Base-by-base conservation (phyloP, 495 filamentous ascomycete species). In the Podospora comata region DNA sequence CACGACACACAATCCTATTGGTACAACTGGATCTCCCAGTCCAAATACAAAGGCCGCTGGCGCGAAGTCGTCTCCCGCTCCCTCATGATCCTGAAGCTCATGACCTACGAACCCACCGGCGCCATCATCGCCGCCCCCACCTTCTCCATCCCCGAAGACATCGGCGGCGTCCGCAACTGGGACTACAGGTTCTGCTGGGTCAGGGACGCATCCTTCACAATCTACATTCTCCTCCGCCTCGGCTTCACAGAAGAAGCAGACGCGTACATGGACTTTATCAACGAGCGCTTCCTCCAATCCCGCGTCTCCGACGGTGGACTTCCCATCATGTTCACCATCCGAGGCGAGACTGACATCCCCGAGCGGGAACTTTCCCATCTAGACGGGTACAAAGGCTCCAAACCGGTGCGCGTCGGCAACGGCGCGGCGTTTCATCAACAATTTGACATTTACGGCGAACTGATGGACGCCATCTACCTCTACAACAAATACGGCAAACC, bases 401-500 rank as follows among this genome's bases (percentile, higher is more conserved):
- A 79, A 65, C 89, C 89, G 0, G 89, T 92, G 18, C 85, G 89
- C n/a, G 87, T 91, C 58, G 90, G 89, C 28, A 92, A 92, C 71
- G 89, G 87, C 5, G 90, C 90, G 0, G 89, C 89, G 9, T 90
- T 85, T 75, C 90, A 92, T 73, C 86, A 85, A 57, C 90, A 92
- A 71, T 85, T 91, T 60, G 90, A 92, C 68, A 91, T 91, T 57
- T 92, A 91, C 69, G 89, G 90, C 20, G 90, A 92, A 74, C 82
- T 92, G 0, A 86, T 92, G 84, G 89, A 92, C 75, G 86, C 79
- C 64, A 88, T 92, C 69, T 92, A 92, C 71, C 79, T 92, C 4
- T 90, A 91, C 80, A 91, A 92, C 80, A 91, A 91, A 75, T 89
- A 89, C 72, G 90, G 88, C 16, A 91, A 91, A 72, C 89, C 89